phyloP scores from a whole-genome alignment of 257 asterid genomes.

The Fraxinus anomala region DNA sequence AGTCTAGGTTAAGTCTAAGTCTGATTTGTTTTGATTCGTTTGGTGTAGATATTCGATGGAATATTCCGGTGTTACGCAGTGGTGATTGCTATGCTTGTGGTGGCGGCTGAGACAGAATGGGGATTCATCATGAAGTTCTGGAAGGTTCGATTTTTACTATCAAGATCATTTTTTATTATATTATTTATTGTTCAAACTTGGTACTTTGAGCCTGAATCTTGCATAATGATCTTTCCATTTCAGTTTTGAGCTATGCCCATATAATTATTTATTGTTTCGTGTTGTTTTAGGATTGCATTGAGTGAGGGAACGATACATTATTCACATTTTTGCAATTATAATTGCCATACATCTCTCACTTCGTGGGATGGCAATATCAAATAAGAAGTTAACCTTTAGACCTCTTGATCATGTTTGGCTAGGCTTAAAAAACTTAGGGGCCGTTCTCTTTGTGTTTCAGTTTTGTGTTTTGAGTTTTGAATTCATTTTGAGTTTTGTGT shows the following conservation, averaged over 20 bases:
- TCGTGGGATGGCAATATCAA: too few species aligned
- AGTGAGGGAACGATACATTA: neutral
- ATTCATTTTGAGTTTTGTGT: too few species aligned
- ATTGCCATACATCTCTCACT: too few species aligned
- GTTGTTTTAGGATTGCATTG: neutral
- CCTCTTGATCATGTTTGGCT: too few species aligned
- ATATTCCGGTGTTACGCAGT: constrained; percentile 95
- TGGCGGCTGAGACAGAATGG: constrained; percentile 95
- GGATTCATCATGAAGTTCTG: constrained; percentile 62
- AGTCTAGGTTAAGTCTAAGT: neutral
- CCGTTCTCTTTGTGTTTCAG: too few species aligned
- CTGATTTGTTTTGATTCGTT: neutral
- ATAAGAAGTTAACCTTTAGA: too few species aligned
- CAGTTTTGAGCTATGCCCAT: neutral
- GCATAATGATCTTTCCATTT: neutral
- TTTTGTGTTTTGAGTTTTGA: too few species aligned
- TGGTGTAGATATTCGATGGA: constrained; percentile 79
- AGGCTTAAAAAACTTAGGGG: neutral
- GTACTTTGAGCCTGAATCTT: neutral
- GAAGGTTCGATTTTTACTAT: constrained; percentile 46
- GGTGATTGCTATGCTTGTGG: constrained; percentile 63
- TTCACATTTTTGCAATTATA: too few species aligned
- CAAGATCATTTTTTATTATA: neutral
- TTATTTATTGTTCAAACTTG: neutral
- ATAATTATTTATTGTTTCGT: too few species aligned